Percentiles rank a stretch among this genome's conserved stretches.
Conservation (phyloP, 139 green algal genomes). For the Closterium sp. region DNA sequence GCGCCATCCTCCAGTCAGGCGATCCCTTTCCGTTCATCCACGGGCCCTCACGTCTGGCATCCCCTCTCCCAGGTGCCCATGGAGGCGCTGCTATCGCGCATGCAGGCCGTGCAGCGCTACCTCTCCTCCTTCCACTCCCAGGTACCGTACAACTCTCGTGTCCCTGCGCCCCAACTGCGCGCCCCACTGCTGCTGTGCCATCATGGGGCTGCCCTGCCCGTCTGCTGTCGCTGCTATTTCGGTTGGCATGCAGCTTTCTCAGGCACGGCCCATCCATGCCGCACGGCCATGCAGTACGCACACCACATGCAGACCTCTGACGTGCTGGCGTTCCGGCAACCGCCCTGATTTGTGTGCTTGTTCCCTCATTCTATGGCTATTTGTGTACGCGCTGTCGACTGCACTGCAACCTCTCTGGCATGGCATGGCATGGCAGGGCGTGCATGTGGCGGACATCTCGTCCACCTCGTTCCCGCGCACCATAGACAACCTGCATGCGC, state of each 20-base stretch:
- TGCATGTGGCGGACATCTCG: slow-evolving; percentile 38
- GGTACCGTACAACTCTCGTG: too few relatives aligned
- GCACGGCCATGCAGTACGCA: too few relatives aligned
- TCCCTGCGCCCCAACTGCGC: too few relatives aligned
- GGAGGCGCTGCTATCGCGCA: neutral
- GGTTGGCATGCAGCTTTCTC: too few relatives aligned
- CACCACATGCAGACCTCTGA: too few relatives aligned
- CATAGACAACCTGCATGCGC: slow-evolving; percentile 30
- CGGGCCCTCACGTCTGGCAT: neutral
- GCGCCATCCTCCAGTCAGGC: neutral
- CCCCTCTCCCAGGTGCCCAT: neutral
- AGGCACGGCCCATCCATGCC: too few relatives aligned
- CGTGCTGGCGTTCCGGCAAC: too few relatives aligned
- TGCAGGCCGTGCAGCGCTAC: neutral
- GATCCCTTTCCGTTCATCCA: neutral
- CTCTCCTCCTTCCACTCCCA: neutral
- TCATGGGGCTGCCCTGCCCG: too few relatives aligned
- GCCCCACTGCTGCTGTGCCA: too few relatives aligned
- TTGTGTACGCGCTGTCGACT: neutral
- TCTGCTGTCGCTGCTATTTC: too few relatives aligned
- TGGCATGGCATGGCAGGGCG: slow-evolving; percentile 16
- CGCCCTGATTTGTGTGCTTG: too few relatives aligned
- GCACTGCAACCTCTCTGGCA: neutral
- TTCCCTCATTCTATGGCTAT: too few relatives aligned
- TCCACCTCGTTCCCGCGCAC: slow-evolving; percentile 36